Evolutionary conservation across 2,329 filamentous ascomycete genomes (phyloP), one percentile per base, ranked within the genome.

Genomic region (Trichoderma endophyticum): DNA sequence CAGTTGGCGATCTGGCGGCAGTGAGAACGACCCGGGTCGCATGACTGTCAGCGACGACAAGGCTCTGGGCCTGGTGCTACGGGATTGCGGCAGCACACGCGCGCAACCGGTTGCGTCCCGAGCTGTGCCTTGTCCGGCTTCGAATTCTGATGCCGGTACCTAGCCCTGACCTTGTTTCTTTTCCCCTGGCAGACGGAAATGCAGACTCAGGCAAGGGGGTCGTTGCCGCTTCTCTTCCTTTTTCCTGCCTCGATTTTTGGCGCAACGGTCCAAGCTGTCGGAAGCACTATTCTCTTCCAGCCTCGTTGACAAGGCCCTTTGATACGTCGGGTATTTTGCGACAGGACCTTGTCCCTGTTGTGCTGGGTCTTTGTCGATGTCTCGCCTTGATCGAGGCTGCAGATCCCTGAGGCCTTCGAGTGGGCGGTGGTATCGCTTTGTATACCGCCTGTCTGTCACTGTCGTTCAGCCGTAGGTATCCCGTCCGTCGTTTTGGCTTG

Each of bases 1-100:
- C 62, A 63, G 39, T 43, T 43, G 71, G 60, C 64, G 65, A 54
- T 71, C 70, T 54, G 66, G 66, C 69, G 71, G 66, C 39, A 70
- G 61, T 18, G 48, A 51, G 32, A 73, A 63, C 8, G 65, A 54
- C 39, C 34, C 69, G 43, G 71, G 60, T 73, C 70, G 74, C 75
- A 76, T 76, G 74, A 71, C 73, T 72, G 69, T 60, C 72, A 51
- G 60, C 72, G 48, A 51, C 43, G 61, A 28, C 69, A 48, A 65
- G 68, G 60, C 66, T 70, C 24, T n/a, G 60, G 39, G 48, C 63
- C 39, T 56, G 68, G 51, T 59, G 36, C 34, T 54, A 48, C 51
- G 59, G 43, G 66, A 61, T 34, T 63, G 36, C 70, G 57, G 32
- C 51, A 71, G 54, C 30, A 36, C 67, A 63, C 62, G 57, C 48